Evolutionary conservation across 768 basidiomycete genomes (phyloP), one percentile per base, ranked within the genome.

Genomic region (Hortiboletus flavorubellus): DNA sequence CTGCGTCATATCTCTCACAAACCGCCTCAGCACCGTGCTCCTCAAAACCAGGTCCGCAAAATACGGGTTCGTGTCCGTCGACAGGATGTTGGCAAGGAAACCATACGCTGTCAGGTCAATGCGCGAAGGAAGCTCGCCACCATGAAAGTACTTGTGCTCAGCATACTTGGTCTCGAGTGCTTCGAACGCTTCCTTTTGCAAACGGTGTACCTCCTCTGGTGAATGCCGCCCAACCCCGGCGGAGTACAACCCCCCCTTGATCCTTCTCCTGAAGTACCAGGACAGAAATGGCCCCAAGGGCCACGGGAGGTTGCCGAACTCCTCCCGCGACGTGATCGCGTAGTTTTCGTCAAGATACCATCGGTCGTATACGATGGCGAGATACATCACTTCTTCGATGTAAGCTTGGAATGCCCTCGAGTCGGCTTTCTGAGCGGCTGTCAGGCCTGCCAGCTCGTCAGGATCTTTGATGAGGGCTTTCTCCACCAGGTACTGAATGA

Each of bases 361-460:
- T n/a, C 71, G 59, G 50, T 70, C 65, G 46, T 63, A 64, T 2
- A 72, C 53, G 46, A 72, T 39, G 16, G 69, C 65, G 26, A 33
- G 14, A 31, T 72, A 72, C 54, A 73, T 10, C 46, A 64, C 8
- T 31, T 72, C 71, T 51, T 72, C 71, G 29, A 72, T 23, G 42
- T 63, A 72, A 12, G 61, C 69, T 33, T 72, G 70, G 49, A 69
- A 71, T 15, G 72, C 72, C 52, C 72, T 61, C 26, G 72, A 72
- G 45, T 72, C 71, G 43, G 64, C 71, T 46, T 21, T 63, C 54
- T 73, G 69, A 21, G 31, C 57, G 1, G 61, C 14, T 5, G 72
- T 66, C 55, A 72, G 41, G 8, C 56, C 57, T 0, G 67, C 71
- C 16, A 58, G 33, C 5, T 62, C 54, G 38, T 72, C 71, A 4